phyloP scores from a whole-genome alignment of 371 early-diverging fungal genomes.

The Mortierella sp. region DNA sequence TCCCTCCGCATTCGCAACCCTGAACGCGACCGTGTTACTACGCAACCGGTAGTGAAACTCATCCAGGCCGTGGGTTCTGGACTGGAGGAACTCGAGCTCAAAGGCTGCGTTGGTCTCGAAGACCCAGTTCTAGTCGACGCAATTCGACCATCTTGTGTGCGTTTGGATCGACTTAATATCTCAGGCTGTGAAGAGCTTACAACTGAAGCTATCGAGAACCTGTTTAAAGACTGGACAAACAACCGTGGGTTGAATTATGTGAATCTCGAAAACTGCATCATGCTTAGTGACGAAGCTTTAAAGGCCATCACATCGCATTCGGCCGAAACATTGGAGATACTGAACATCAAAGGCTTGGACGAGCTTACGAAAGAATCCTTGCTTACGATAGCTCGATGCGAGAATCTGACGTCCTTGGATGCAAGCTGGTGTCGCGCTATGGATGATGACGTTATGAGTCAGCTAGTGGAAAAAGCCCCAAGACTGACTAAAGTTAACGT shows the following conservation, averaged over 20 bases:
- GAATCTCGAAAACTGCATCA: conserved; percentile 65
- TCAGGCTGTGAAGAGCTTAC: conserved; percentile 69
- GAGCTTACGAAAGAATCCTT: conserved; percentile 71
- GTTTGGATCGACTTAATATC: conserved; percentile 68
- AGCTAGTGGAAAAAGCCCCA: conserved; percentile 61
- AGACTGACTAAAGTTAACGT: conserved; percentile 67
- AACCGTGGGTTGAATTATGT: conserved; percentile 64
- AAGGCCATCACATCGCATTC: conserved; percentile 71
- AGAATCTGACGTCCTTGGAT: conserved; percentile 67
- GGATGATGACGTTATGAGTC: conserved; percentile 75
- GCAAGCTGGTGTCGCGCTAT: conserved; percentile 80
- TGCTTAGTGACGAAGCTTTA: conserved; percentile 70
- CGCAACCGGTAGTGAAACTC: conserved; percentile 61
- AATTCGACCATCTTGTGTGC: conserved; percentile 65
- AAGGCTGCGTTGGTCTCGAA: conserved; percentile 64
- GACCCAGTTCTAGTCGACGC: conserved; percentile 71
- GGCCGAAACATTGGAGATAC: conserved; percentile 62
- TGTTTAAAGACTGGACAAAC: conserved; percentile 66
- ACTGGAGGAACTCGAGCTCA: conserved; percentile 69
- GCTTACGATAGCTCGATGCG: conserved; percentile 63
- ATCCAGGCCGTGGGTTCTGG: conserved; percentile 64
- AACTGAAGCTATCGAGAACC: conserved; percentile 66
- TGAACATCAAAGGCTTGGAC: conserved; percentile 82
- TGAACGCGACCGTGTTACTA: conserved; percentile 46
- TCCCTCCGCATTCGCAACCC: conserved; percentile 66